phyloP scores from a whole-genome alignment of 2,329 filamentous ascomycete genomes.

The Alternaria angustiovoidea region DNA sequence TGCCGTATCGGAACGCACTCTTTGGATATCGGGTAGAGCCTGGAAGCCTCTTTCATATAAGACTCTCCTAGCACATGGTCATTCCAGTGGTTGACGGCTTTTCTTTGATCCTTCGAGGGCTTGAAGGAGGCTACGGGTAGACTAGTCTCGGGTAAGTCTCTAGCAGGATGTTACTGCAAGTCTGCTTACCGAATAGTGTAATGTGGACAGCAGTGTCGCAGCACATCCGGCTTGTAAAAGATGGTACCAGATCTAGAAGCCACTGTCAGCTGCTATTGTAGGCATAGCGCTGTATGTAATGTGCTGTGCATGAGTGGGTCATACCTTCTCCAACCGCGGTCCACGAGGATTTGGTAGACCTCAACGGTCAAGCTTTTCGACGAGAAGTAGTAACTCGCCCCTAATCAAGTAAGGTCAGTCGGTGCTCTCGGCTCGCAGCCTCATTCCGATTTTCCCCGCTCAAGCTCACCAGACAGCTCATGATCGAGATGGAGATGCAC shows the following conservation, averaged over 20 bases:
- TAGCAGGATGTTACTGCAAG: background rate
- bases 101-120: conserved; percentile 75
- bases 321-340: conserved; percentile 81
- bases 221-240: conserved; percentile 80
- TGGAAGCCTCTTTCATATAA: conserved; percentile 71
- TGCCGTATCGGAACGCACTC: conserved; percentile 56
- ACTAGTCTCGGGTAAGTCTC: conserved; percentile 48
- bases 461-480: background rate
- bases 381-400: conserved; percentile 75
- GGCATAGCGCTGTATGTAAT: conserved; percentile 13
- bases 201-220: conserved; percentile 87
- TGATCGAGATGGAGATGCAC: background rate
- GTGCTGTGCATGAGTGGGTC: conserved; percentile 15
- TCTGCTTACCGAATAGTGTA: conserved; percentile 72
- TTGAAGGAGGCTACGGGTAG: conserved; percentile 72
- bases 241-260: conserved; percentile 61
- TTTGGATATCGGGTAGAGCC: conserved; percentile 71
- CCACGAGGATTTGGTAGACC: conserved; percentile 76
- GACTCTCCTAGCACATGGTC: conserved; percentile 72
- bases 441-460: conserved; percentile 23
- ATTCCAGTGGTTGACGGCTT: conserved; percentile 80
- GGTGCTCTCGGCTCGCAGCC: conserved; percentile 17
- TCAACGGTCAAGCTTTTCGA: conserved; percentile 67
- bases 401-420: conserved; percentile 56
- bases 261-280: conserved; percentile 14